Percentiles rank a stretch among this genome's conserved stretches.
Conservation (phyloP, 2,329 filamentous ascomycete species). For the Xylaria sp. region DNA sequence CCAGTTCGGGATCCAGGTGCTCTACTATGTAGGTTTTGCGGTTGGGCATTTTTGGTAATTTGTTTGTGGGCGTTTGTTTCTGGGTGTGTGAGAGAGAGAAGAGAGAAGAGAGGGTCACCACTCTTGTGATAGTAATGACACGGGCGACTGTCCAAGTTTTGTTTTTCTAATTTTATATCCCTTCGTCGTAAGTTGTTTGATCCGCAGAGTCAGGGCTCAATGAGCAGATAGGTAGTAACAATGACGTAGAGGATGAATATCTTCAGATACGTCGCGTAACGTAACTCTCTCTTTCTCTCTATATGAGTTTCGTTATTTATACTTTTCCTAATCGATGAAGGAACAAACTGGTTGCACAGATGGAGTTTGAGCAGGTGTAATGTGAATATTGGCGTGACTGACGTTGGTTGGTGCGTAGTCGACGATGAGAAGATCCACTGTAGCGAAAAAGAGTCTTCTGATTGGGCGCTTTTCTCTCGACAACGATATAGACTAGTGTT, state of each 20-base stretch:
- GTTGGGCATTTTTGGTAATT: slow-evolving; percentile 39
- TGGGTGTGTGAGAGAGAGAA: neutral
- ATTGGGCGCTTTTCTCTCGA: slow-evolving; percentile 32
- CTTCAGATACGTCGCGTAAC: neutral
- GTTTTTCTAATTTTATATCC: neutral
- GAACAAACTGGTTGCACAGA: neutral
- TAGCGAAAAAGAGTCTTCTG: slow-evolving; percentile 17
- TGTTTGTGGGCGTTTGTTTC: neutral
- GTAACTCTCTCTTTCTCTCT: neutral
- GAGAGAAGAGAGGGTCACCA: too few relatives aligned
- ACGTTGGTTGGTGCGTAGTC: slow-evolving; percentile 25
- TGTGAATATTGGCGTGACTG: slow-evolving; percentile 22
- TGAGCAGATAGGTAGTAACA: neutral
- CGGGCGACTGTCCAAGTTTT: too few relatives aligned
- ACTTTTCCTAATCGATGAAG: neutral
- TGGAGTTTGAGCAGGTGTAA: neutral
- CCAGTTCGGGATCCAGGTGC: slow-evolving; percentile 94
- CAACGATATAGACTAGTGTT: neutral
- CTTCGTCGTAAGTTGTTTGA: neutral
- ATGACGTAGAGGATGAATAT: slow-evolving; percentile 7
- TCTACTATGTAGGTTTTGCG: slow-evolving; percentile 90
- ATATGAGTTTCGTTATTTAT: neutral
- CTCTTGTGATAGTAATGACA: neutral
- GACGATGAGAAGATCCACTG: slow-evolving; percentile 33
- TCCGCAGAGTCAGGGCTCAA: neutral